Conservation (phyloP, 2,329 filamentous ascomycete genomes). For the Aspergillus terreus region DNA sequence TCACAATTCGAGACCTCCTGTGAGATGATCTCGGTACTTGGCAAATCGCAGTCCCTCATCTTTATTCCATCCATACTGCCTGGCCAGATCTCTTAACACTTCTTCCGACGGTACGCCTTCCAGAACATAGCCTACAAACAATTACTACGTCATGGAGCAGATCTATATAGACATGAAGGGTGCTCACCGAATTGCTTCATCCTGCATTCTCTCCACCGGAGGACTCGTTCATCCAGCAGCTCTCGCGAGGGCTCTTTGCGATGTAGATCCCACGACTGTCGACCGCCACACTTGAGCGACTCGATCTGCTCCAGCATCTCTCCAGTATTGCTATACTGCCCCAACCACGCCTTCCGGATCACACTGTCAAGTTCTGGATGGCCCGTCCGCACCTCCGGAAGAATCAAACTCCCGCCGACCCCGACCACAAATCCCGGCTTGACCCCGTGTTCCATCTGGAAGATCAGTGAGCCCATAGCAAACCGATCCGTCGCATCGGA, state of each 20-base stretch:
- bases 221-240: background rate
- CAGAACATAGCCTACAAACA: background rate
- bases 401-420: background rate
- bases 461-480: conserved; percentile 21
- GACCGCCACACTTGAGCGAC: background rate
- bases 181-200: background rate
- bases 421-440: background rate
- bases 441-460: conserved; percentile 16
- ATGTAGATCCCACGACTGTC: background rate
- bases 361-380: background rate
- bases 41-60: background rate
- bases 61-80: background rate
- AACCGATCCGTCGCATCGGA: conserved; percentile 21
- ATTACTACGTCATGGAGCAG: background rate
- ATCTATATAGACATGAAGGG: background rate
- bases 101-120: background rate
- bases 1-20: too few relatives aligned
- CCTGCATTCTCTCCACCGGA: background rate
- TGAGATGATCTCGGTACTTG: too few relatives aligned
- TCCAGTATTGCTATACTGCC: background rate
- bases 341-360: background rate
- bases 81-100: background rate
- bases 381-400: background rate
- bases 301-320: background rate
- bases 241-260: background rate